phyloP scores from a whole-genome alignment of 176 grass and related monocot genomes.

The Ensete ventricosum region DNA sequence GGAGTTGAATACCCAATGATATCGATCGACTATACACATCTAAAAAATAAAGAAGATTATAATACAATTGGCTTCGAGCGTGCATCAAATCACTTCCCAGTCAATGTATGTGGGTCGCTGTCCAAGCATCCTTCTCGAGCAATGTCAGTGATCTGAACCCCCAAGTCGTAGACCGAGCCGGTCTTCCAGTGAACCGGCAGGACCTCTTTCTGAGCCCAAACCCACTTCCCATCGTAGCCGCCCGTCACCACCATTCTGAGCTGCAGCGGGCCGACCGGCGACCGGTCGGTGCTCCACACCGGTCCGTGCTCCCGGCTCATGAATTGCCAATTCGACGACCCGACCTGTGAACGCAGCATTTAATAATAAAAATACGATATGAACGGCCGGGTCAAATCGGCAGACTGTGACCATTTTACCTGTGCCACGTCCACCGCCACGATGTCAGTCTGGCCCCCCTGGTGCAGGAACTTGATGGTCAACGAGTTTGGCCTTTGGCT shows the following conservation, averaged over 20 bases:
- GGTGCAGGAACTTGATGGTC: conserved; percentile 69
- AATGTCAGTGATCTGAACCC: conserved; percentile 7
- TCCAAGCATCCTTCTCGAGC: neutral
- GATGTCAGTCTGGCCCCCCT: conserved; percentile 94
- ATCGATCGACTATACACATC: too few relatives aligned
- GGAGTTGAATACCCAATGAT: too few relatives aligned
- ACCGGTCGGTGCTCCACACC: conserved; percentile 62
- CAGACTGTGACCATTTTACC: conserved; percentile 23
- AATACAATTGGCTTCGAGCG: neutral
- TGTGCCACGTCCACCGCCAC: conserved; percentile 77
- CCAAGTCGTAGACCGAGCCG: neutral
- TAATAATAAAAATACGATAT: too few relatives aligned
- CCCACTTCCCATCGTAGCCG: conserved; percentile 57
- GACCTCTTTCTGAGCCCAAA: neutral
- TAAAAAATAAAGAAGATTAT: too few relatives aligned
- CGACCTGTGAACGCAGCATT: conserved; percentile 29
- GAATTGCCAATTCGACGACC: conserved; percentile 67
- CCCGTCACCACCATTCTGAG: conserved; percentile 75
- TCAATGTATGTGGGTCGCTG: neutral
- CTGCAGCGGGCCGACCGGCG: conserved; percentile 62
- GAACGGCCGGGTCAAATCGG: too few relatives aligned
- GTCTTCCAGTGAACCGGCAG: neutral
- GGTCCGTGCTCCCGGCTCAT: conserved; percentile 69
- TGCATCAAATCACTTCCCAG: neutral
- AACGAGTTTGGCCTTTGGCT: conserved; percentile 38